phyloP scores from a whole-genome alignment of 1,284 basidiomycete genomes.

The Marasmius fiardii region DNA sequence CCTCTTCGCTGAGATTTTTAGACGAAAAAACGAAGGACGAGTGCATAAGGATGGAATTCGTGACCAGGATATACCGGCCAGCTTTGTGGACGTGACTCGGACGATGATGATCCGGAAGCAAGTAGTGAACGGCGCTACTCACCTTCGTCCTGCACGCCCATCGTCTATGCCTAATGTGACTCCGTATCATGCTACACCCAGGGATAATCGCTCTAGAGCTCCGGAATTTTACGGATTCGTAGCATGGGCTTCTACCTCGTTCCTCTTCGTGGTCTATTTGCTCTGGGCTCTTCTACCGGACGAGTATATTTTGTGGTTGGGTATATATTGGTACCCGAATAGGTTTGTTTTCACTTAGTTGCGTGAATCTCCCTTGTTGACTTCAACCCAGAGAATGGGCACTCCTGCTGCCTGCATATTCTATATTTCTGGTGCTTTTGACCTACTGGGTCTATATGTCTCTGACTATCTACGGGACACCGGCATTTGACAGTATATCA shows the following conservation, averaged over 20 bases:
- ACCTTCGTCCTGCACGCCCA: neutral
- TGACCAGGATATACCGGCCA: conserved; percentile 2
- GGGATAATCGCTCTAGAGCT: conserved; percentile 53
- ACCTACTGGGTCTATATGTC: conserved; percentile 80
- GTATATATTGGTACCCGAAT: conserved; percentile 86
- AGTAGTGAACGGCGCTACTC: neutral
- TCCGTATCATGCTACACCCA: conserved; percentile 19
- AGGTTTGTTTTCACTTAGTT: conserved; percentile 45
- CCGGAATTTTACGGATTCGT: conserved; percentile 89
- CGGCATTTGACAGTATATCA: conserved; percentile 61
- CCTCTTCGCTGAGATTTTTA: neutral
- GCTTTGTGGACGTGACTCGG: neutral
- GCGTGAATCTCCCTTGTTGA: conserved; percentile 16
- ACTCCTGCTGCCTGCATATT: conserved; percentile 78
- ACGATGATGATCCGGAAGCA: neutral
- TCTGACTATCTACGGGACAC: conserved; percentile 69
- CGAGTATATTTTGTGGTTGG: conserved; percentile 54
- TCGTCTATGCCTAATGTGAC: neutral
- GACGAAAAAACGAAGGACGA: neutral
- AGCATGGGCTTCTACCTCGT: conserved; percentile 74
- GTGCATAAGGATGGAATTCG: neutral
- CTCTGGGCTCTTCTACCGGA: conserved; percentile 63
- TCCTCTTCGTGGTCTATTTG: conserved; percentile 69
- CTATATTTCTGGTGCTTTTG: conserved; percentile 68
- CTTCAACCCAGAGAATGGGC: conserved; percentile 74